phyloP scores from a whole-genome alignment of 768 basidiomycete species.

The Tulasnella sp. region DNA sequence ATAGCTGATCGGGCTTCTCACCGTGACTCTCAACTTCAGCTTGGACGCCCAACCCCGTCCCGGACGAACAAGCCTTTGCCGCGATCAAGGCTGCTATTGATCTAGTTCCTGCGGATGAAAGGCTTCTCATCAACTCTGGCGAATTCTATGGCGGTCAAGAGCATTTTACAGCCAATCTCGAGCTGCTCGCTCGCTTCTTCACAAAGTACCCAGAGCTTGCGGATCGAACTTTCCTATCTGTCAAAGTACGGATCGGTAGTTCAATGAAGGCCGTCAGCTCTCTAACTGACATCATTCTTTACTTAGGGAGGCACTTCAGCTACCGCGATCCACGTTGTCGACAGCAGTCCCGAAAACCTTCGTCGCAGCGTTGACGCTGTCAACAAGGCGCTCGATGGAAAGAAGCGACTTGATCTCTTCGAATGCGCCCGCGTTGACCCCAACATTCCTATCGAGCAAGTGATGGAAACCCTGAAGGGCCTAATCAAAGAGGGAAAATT shows the following conservation, averaged over 20 bases:
- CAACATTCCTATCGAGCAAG: conserved; percentile 45
- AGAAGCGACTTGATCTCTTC: conserved; percentile 54
- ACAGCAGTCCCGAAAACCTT: conserved; percentile 22
- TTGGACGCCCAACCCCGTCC: conserved; percentile 46
- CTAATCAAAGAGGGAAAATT: conserved; percentile 56
- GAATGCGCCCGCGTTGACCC: conserved; percentile 51
- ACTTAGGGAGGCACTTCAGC: conserved; percentile 28
- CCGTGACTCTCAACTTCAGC: neutral
- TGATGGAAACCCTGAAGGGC: conserved; percentile 42
- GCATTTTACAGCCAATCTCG: conserved; percentile 38
- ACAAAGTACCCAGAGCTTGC: conserved; percentile 43
- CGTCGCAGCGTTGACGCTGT: conserved; percentile 23
- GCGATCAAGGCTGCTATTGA: conserved; percentile 49
- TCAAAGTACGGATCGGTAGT: conserved; percentile 54
- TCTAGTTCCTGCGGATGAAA: conserved; percentile 39
- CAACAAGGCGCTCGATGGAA: conserved; percentile 22
- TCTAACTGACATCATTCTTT: neutral
- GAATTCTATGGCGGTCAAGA: conserved; percentile 41
- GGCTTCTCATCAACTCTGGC: conserved; percentile 49
- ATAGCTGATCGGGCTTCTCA: neutral
- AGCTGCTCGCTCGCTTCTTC: conserved; percentile 44
- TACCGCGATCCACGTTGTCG: neutral
- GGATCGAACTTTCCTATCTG: conserved; percentile 40
- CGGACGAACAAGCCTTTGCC: conserved; percentile 60
- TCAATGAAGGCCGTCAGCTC: conserved; percentile 52